Evolutionary conservation across 2,329 filamentous ascomycete genomes (phyloP), one percentile per base, ranked within the genome.

Genomic region (Mycogone perniciosa): DNA sequence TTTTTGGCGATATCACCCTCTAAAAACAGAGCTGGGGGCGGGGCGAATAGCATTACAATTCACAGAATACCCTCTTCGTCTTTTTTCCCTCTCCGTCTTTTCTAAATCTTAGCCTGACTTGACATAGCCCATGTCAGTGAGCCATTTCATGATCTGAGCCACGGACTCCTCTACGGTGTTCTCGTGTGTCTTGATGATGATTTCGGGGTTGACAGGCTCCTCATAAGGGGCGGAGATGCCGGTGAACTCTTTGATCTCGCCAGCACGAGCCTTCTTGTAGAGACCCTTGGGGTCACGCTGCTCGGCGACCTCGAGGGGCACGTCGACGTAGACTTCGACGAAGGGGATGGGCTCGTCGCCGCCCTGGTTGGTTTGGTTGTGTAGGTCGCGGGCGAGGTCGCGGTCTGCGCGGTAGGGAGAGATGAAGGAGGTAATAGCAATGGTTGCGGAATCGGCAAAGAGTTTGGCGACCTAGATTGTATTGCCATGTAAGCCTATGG

Each of bases 191-290:
- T 82, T 80, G 66, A 99, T 88, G 60, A 86, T 85, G 59, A 99
- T 87, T 76, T 99, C 93, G 1, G 93, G 81, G 52, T 83, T 82
- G 67, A 85, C 75, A 5, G 93, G 93, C 55, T 83, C 88, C 80
- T 99, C 93, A 68, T 99, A 99, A 2, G 93, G 93, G 31, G 92
- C 90, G 59, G 86, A 91, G 63, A 97, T 89, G 50, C 93, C 93
- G 1, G 93, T 99, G 68, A 99, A 99, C 60, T 97, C 89, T 72
- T 95, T 93, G 71, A 97, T 97, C 69, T 95, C 84, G 41, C 93
- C 93, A 46, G 88, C 85, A 41, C 92, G 78, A 9, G 93, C 93
- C 81, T 96, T 96, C 80, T 96, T 96, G 75, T 99, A 99, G 54
- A 97, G 74, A 5, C 92, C 93, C 82, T 99, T 99, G 44, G 93